A percentile compares a stretch with the other conserved stretches of the same genome.
These are phyloP conservation scores for Penicillium roqueforti DNA, from an alignment of 495 filamentous ascomycete species.

Conservation along the genomic window DNA sequence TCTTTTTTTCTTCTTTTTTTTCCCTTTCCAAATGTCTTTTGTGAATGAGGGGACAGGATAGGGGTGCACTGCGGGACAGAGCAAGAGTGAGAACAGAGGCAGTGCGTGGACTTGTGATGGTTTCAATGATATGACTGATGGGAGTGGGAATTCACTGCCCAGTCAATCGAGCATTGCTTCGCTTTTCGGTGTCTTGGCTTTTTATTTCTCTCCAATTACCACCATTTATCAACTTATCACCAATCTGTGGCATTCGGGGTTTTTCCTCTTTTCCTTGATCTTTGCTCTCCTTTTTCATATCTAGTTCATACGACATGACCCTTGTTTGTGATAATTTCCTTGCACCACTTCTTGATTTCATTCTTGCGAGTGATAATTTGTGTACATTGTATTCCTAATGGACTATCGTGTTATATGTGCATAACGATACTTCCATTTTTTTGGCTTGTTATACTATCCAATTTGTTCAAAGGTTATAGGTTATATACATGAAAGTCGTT, in stretches of 20 bases:
- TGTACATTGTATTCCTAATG: neutral
- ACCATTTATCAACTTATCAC: constrained; percentile 1
- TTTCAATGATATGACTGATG: neutral
- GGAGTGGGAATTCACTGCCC: neutral
- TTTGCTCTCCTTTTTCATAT: neutral
- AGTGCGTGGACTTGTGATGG: neutral
- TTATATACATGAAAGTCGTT: too few species aligned
- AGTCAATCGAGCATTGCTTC: neutral
- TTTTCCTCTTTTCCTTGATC: neutral
- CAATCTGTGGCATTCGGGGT: neutral
- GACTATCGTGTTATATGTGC: too few species aligned
- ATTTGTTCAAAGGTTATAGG: too few species aligned
- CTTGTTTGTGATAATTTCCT: neutral
- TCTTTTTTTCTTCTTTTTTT: constrained; percentile 11
- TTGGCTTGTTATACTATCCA: too few species aligned
- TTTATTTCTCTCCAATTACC: constrained; percentile 2
- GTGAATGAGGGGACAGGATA: neutral
- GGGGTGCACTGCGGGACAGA: constrained; percentile 27
- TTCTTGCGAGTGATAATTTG: neutral
- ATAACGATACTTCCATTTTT: too few species aligned
- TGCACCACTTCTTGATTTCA: neutral
- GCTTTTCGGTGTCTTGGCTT: neutral
- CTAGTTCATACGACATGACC: neutral
- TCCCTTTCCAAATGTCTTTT: neutral
- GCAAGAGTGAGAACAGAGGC: constrained; percentile 11